Evolutionary conservation across 2,329 filamentous ascomycete genomes (phyloP).

Genomic region (Aspergillus sp.): DNA sequence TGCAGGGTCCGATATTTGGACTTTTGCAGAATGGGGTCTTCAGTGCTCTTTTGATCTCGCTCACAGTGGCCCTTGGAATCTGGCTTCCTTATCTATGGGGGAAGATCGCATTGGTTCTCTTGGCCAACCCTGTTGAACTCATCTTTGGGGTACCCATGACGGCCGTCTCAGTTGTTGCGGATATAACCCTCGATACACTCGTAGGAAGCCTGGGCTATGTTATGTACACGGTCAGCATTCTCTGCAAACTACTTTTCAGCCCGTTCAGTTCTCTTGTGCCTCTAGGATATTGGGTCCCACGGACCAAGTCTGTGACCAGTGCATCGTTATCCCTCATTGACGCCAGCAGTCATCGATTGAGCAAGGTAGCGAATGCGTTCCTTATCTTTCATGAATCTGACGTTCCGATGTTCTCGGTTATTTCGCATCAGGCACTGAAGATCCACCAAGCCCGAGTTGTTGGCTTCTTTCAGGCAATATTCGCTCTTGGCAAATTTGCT

Average conservation of each 20-base stretch:
- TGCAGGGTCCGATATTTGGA: slow-evolving; percentile 84
- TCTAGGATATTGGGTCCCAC: slow-evolving; percentile 27
- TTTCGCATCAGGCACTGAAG: slow-evolving; percentile 63
- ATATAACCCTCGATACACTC: slow-evolving; percentile 66
- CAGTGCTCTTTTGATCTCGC: slow-evolving; percentile 78
- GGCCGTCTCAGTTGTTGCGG: slow-evolving; percentile 64
- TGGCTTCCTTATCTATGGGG: slow-evolving; percentile 90
- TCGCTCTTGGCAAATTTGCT: slow-evolving; percentile 36
- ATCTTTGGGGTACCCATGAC: slow-evolving; percentile 61
- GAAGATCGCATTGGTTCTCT: slow-evolving; percentile 68
- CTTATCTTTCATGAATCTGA: slow-evolving; percentile 47
- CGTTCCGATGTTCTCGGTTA: slow-evolving; percentile 66
- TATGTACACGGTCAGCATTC: slow-evolving; percentile 33
- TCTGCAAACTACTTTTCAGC: slow-evolving; percentile 25
- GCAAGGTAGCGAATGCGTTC: slow-evolving; percentile 30
- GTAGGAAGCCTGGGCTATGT: slow-evolving; percentile 55
- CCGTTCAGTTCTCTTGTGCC: slow-evolving; percentile 30
- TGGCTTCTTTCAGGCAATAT: slow-evolving; percentile 34
- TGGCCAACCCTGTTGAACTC: slow-evolving; percentile 67
- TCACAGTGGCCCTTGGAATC: slow-evolving; percentile 76
- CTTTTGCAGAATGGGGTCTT: slow-evolving; percentile 94
- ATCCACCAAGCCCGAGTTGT: slow-evolving; percentile 50
- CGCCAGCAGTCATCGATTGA: slow-evolving; percentile 33
- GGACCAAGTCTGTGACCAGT: slow-evolving; percentile 29
- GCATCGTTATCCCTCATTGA: slow-evolving; percentile 37